phyloP scores from a whole-genome alignment of 2,329 filamentous ascomycete genomes.

The Zymoseptoria brevis region DNA sequence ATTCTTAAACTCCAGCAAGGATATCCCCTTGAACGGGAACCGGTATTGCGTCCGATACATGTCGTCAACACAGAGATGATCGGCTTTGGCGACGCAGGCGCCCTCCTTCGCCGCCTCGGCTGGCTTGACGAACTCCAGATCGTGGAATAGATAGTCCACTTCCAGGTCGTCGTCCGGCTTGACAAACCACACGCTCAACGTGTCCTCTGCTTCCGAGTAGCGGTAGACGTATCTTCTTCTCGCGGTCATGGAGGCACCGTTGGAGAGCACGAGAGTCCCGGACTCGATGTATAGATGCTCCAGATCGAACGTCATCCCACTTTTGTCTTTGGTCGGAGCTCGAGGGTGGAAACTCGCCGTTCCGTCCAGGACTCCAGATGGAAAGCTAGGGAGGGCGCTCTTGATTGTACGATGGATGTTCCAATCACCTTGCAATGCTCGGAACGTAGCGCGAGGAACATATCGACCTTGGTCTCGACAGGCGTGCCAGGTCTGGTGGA shows the following conservation, averaged over 20 bases:
- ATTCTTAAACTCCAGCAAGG: constrained; percentile 51
- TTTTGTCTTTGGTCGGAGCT: constrained; percentile 18
- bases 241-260: constrained; percentile 44
- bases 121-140: constrained; percentile 51
- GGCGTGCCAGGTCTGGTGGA: constrained; percentile 28
- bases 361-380: constrained; percentile 24
- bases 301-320: constrained; percentile 19
- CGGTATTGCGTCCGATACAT: constrained; percentile 61
- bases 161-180: constrained; percentile 51
- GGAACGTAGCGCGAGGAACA: constrained; percentile 24
- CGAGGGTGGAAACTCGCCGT: constrained; percentile 26
- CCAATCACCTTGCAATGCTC: constrained; percentile 29
- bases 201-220: constrained; percentile 54
- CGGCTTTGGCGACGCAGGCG: constrained; percentile 56
- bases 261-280: constrained; percentile 18
- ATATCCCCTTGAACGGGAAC: constrained; percentile 54
- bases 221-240: constrained; percentile 64
- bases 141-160: constrained; percentile 67
- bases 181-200: constrained; percentile 65
- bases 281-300: constrained; percentile 29
- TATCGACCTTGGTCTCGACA: constrained; percentile 20
- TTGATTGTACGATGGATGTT: constrained; percentile 22
- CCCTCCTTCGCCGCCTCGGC: constrained; percentile 28
- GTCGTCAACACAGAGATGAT: constrained; percentile 63
- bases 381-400: constrained; percentile 19